Evolutionary conservation across 108 stramenopile genomes (phyloP).

Genomic region (Cyclotella kingstonii): DNA sequence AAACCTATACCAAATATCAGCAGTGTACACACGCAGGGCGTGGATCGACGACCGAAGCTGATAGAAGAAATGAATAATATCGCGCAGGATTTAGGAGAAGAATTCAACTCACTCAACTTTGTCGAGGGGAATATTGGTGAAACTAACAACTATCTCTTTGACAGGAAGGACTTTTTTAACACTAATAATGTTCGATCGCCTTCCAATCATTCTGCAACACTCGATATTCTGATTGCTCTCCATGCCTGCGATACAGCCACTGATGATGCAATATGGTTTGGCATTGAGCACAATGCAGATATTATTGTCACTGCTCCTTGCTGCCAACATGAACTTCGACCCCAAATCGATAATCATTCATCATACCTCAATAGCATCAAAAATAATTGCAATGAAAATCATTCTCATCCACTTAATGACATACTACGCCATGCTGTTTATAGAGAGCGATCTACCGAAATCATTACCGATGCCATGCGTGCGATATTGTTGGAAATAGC

Average conservation of each 20-base stretch:
- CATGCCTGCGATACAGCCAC: slow-evolving; percentile 93
- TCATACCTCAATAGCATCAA: slow-evolving; percentile 9
- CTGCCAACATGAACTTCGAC: slow-evolving; percentile 85
- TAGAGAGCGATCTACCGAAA: slow-evolving; percentile 76
- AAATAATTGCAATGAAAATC: no score
- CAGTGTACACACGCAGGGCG: slow-evolving; percentile 53
- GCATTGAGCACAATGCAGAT: slow-evolving; percentile 48
- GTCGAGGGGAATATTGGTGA: slow-evolving; percentile 64
- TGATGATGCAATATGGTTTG: slow-evolving; percentile 78
- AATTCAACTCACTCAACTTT: slow-evolving; percentile 62
- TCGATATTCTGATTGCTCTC: slow-evolving; percentile 76
- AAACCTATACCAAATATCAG: no score
- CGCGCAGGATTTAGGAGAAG: slow-evolving; percentile 50
- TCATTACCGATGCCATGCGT: slow-evolving; percentile 73
- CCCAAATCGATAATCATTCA: slow-evolving; percentile 68
- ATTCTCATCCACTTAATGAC: slow-evolving; percentile 47
- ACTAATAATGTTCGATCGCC: background rate
- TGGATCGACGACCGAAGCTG: slow-evolving; percentile 79
- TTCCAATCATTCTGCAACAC: slow-evolving; percentile 7
- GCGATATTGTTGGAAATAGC: slow-evolving; percentile 73
- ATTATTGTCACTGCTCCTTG: slow-evolving; percentile 83
- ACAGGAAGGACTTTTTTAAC: background rate
- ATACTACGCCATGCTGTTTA: slow-evolving; percentile 71
- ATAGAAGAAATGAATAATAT: slow-evolving; percentile 72
- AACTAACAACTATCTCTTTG: slow-evolving; percentile 13